Base-by-base conservation (phyloP, 345 rosid genomes). In the Arabis alpina region DNA sequence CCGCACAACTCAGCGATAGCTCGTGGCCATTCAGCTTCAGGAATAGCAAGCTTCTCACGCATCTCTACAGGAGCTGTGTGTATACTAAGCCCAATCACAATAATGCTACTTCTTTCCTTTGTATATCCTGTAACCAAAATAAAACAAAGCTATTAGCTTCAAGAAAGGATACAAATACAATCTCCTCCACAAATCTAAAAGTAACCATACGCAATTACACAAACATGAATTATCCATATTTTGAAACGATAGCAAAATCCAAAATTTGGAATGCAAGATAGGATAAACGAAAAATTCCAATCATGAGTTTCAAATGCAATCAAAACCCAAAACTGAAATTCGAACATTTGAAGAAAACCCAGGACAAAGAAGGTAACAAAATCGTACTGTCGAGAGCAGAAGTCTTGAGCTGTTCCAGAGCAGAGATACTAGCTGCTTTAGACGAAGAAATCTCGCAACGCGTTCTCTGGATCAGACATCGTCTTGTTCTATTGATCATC, bases 21-120 rank as follows among this genome's bases (percentile, higher is more conserved):
- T 79, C 86, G 80, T 11, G 91, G 89, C 94, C 90, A 88, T 73
- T 88, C 94, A 54, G 94, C 89, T 74, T 86, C 94, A 0, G 94
- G 91, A 75, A 86, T 86, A 16, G 91, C 91, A 30, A 88, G 84
- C 65, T 88, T 88, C 75, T 88, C 91, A 15, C 88, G 87, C 88
- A 88, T 81, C 68, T 88, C 91, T 24, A 88, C 88, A 25, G 91
- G 89, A 19, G 94, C 61, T 4, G 86, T 82, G 79, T 88, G 91
- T 57, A 88, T 69, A 52, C 82, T 86, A 27, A 88, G 88, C 64
- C 94, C 94, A 49, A 88, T 88, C 42, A 82, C 87, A 53, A 83
- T 76, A 61, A 86, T 86, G 83, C 92, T 84, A 68, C 89, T 86
- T 79, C 83, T 84, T 70, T 85, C 88, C 84, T 85, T 86, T 7